Evolutionary conservation across 192 early-diverging fungal species (phyloP), one percentile per base, ranked within the genome.

Genomic region (Coemansia sp.): DNA sequence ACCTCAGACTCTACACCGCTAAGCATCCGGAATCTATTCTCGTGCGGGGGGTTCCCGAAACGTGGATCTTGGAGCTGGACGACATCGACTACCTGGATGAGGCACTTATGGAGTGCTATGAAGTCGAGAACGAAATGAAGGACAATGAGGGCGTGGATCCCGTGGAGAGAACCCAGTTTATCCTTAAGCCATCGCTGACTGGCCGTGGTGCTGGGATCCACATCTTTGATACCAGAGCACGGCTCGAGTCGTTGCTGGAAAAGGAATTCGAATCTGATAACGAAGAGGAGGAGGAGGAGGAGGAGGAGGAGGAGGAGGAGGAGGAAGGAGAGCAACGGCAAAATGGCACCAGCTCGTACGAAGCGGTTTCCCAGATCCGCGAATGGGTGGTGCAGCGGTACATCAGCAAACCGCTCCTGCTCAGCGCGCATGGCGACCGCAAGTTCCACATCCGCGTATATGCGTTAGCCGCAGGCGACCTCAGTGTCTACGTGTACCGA

Each of bases 341-440:
- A 7, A 49, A 13, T 39, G 61, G 48, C 33, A 35, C 31, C 31
- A 34, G 46, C 5, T 66, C 66, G 1, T 66, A 52, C 37, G 63
- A 80, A 37, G 67, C 45, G 8, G 70, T 81, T 29, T 82, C 83
- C 25, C 88, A 89, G 61, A 86, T 89, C 21, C 81, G 88, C 46
- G 88, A 89, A 42, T 89, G 86, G 86, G 88, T 89, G 16, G 83
- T 89, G 20, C 88, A 89, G 62, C 78, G 86, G 5, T 89, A 89
- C 61, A 86, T 89, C 23, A 77, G 85, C 59, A 58, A 71, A 7
- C 88, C 88, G 2, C 61, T 88, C 21, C 59, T 89, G 26, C 57
- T 89, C 10, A 34, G 56, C 13, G 23, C 63, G 4, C 71, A 72
- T 13, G 66, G 72, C 10, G 52, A 68, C 34, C 84, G 88, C 60